These are phyloP conservation scores for Botrytis cinerea DNA, from an alignment of 2,329 filamentous ascomycete species.

Conservation along the genomic window DNA sequence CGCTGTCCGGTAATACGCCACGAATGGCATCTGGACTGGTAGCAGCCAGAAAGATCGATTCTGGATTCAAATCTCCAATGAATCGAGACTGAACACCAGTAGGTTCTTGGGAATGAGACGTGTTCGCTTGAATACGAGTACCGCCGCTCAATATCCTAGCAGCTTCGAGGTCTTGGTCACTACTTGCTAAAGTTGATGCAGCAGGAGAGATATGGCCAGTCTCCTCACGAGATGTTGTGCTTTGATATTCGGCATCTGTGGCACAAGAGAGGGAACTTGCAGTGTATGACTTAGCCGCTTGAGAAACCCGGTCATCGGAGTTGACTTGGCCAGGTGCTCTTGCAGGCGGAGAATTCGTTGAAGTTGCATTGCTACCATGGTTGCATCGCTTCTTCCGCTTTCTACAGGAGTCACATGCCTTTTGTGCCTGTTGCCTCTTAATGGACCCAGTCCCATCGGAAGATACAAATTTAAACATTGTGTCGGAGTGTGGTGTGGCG, in stretches of 20 bases:
- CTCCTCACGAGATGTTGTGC: background rate
- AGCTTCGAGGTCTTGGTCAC: constrained; percentile 24
- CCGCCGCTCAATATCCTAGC: constrained; percentile 24
- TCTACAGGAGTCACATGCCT: constrained; percentile 58
- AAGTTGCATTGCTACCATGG: constrained; percentile 36
- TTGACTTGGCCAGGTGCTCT: background rate
- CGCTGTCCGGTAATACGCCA: constrained; percentile 50
- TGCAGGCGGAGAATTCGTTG: background rate
- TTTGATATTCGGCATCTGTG: constrained; percentile 1
- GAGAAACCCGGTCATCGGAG: background rate
- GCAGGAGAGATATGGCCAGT: background rate
- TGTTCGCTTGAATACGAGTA: constrained; percentile 10
- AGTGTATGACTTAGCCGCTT: background rate
- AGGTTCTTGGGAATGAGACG: constrained; percentile 1
- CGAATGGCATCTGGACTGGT: constrained; percentile 46
- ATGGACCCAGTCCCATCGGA: constrained; percentile 52
- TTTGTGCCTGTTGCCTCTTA: constrained; percentile 61
- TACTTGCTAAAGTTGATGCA: constrained; percentile 16
- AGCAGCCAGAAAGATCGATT: constrained; percentile 60
- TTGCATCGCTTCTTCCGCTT: constrained; percentile 45
- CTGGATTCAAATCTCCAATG: constrained; percentile 60
- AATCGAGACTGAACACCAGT: constrained; percentile 46
- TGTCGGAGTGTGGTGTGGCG: background rate
- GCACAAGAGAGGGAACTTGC: background rate
- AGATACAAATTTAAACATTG: constrained; percentile 59